Evolutionary conservation across 2,329 filamentous ascomycete genomes (phyloP), one percentile per base, ranked within the genome.

Genomic region (Tolypocladium nubicola): DNA sequence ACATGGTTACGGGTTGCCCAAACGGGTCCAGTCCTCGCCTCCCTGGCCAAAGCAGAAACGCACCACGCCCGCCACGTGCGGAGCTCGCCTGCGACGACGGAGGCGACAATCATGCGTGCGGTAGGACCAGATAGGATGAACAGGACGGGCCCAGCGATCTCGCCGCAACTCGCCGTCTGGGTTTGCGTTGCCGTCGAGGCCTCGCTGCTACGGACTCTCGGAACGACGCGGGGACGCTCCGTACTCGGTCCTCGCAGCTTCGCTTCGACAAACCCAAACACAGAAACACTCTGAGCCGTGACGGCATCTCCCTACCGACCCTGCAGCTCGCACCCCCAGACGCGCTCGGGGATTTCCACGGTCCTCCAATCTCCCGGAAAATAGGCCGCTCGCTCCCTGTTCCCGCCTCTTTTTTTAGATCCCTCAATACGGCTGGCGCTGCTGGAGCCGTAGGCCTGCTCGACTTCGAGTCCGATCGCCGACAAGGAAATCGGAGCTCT

Each of bases 351-450:
- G 26, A 30, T 33, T 50, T 45, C 19, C 26, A 4, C 41, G n/a
- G 16, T 57, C 56, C 52, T 54, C 37, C 40, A 47, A 57, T 57
- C 35, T 53, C 56, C 56, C 39, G 52, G 52, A 21, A 19, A 50
- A 33, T 50, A 53, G 50, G 23, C 33, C 16, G 38, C 19, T n/a
- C 16, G 38, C 19, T n/a, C 49, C 49, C 30, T 5, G 40, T 43
- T 52, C 40, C 56, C 49, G 37, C 49, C 40, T 47, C 56, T 26
- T 41, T 54, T 57, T 57, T 57, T 40, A 53, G 56, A 47, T 8
- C 16, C 26, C 14, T n/a, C 52, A 19, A 14, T 11, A 26, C 23
- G 41, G 14, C 43, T 26, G 43, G 6, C 43, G 23, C 43, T 30
- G 43, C 4, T 10, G 2, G 10, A 11, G 43, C 43, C 30, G 41